Conservation (phyloP, 345 rosid genomes). For the Murraya paniculata region DNA sequence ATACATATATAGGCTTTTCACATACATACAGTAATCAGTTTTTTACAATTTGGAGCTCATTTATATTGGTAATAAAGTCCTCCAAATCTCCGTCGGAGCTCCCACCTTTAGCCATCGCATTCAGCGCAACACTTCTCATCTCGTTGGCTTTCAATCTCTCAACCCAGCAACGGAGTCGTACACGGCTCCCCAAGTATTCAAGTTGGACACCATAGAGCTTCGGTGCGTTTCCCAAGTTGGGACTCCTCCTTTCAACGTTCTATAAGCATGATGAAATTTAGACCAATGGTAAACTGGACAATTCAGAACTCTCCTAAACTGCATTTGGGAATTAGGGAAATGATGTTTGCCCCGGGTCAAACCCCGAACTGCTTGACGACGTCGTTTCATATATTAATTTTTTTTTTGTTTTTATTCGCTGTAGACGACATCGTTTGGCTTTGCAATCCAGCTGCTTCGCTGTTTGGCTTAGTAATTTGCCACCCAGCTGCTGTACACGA, state of each 20-base stretch:
- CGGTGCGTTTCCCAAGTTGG: slow-evolving; percentile 33
- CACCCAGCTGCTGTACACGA: too few species aligned
- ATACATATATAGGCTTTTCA: too few species aligned
- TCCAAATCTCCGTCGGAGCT: slow-evolving; percentile 33
- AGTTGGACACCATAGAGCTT: slow-evolving; percentile 29
- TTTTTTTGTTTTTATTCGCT: too few species aligned
- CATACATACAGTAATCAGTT: not conserved
- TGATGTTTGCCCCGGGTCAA: too few species aligned
- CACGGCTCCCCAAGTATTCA: slow-evolving; percentile 48
- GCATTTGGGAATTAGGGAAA: slow-evolving; percentile 13
- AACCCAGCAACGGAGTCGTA: slow-evolving; percentile 41
- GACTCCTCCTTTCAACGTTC: slow-evolving; percentile 27
- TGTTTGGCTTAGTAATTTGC: too few species aligned
- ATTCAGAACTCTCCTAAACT: slow-evolving; percentile 34
- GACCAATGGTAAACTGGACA: slow-evolving; percentile 35
- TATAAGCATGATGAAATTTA: slow-evolving; percentile 30
- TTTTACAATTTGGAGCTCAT: not conserved
- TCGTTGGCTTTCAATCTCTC: slow-evolving; percentile 18
- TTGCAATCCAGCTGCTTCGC: too few species aligned
- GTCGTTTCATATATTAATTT: too few species aligned
- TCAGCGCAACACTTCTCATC: slow-evolving; percentile 13
- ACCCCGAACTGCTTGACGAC: too few species aligned
- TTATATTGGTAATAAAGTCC: slow-evolving; percentile 16
- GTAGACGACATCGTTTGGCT: too few species aligned
- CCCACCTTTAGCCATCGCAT: slow-evolving; percentile 23